A percentile compares a stretch with the other conserved stretches of the same genome.
phyloP scores from a whole-genome alignment of 345 rosid genomes.

The Eucalyptus pauciflora region DNA sequence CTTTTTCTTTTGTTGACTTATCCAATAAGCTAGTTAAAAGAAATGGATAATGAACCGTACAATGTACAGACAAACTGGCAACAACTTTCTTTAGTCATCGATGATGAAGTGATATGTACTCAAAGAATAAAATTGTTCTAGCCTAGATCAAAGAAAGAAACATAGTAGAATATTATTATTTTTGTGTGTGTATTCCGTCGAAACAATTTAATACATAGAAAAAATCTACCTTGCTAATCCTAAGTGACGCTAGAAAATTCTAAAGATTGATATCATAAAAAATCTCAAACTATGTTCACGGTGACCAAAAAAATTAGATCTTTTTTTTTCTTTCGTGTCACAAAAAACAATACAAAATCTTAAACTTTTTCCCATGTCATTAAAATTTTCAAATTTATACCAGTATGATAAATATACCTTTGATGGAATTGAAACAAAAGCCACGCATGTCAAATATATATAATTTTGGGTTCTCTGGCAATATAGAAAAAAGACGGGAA shows the following conservation, averaged over 20 bases:
- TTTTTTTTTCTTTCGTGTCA: too few species aligned
- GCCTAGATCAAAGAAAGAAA: not conserved
- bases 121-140: not conserved
- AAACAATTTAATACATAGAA: not conserved
- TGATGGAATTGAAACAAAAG: too few species aligned
- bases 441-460: not conserved
- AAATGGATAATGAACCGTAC: not conserved
- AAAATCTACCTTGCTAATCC: not conserved
- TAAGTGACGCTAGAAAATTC: not conserved
- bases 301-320: too few species aligned
- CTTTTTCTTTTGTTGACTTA: not conserved
- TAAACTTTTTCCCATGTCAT: too few species aligned
- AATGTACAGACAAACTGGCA: not conserved
- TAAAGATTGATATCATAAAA: not conserved
- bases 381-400: too few species aligned
- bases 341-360: too few species aligned
- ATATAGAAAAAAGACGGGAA: not conserved
- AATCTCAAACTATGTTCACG: too few species aligned
- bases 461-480: not conserved
- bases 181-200: not conserved
- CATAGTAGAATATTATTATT: not conserved
- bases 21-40: not conserved
- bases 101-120: not conserved
- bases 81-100: not conserved
- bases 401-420: accelerated